phyloP scores from a whole-genome alignment of 1,284 basidiomycete species.

The Cerioporus squamosus region DNA sequence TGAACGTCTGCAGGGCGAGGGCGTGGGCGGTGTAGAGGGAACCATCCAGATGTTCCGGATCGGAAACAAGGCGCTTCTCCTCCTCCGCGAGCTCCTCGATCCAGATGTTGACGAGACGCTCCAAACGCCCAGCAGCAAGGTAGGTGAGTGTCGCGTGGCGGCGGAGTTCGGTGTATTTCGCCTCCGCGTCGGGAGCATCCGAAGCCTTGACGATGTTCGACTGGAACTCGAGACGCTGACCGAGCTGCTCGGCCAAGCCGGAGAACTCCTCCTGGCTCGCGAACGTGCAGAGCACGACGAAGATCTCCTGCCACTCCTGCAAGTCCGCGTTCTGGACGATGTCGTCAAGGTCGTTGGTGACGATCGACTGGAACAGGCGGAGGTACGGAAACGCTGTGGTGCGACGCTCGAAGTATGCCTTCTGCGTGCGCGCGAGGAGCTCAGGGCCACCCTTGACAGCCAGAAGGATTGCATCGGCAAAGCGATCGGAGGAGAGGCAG shows the following conservation, averaged over 20 bases:
- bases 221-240: conserved; percentile 88
- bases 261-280: conserved; percentile 87
- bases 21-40: conserved; percentile 88
- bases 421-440: conserved; percentile 89
- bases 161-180: conserved; percentile 62
- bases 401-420: conserved; percentile 89
- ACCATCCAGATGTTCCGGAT: conserved; percentile 48
- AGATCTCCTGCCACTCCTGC: conserved; percentile 95
- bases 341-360: conserved; percentile 90
- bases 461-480: conserved; percentile 93
- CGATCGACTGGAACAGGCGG: conserved; percentile 94
- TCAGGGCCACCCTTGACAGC: conserved; percentile 92
- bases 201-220: conserved; percentile 62
- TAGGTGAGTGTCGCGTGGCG: conserved; percentile 94
- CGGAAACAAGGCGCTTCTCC: conserved; percentile 59
- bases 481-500: conserved; percentile 89
- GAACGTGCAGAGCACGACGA: conserved; percentile 97
- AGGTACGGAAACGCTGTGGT: conserved; percentile 85
- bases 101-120: conserved; percentile 93
- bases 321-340: conserved; percentile 96
- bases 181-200: conserved; percentile 46
- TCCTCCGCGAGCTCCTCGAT: conserved; percentile 90
- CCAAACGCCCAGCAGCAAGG: conserved; percentile 88
- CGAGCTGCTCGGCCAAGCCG: conserved; percentile 89
- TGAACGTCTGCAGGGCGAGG: conserved; percentile 89